phyloP scores from a whole-genome alignment of 352 stramenopile species.

The Globisporangium cystogenes region DNA sequence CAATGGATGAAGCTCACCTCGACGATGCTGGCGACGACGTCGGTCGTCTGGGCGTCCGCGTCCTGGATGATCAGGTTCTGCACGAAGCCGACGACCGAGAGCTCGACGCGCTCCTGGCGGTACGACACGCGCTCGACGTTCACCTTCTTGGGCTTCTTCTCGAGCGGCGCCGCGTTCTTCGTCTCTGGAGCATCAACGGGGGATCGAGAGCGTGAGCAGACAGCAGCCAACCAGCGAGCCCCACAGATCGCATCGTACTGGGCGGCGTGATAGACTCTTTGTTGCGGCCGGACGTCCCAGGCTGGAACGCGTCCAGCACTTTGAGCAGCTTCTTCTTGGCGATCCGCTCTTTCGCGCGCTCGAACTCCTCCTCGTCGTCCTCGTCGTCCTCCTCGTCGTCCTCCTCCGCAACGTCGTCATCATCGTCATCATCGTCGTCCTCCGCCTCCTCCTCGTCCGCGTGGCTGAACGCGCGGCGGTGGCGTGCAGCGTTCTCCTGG shows the following conservation, averaged over 20 bases:
- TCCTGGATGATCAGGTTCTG: conserved; percentile 67
- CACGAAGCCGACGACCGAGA: conserved; percentile 59
- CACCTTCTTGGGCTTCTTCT: conserved; percentile 63
- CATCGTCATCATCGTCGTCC: conserved; percentile 2
- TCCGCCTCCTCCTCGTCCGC: conserved; percentile 5
- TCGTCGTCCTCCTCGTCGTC: conserved; percentile 19
- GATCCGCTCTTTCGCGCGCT: conserved; percentile 64
- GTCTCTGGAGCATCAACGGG: conserved; percentile 32
- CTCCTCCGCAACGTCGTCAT: conserved; percentile 11
- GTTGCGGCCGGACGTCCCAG: conserved; percentile 37
- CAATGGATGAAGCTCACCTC: conserved; percentile 46
- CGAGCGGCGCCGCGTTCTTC: conserved; percentile 58
- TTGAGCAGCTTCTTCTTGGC: conserved; percentile 66
- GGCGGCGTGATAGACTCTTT: conserved; percentile 34
- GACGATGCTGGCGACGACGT: conserved; percentile 65
- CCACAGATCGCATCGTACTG: conserved; percentile 1
- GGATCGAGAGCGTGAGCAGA: not conserved
- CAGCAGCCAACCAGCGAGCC: not conserved
- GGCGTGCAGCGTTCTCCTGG: conserved; percentile 16
- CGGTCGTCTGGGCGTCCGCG: conserved; percentile 42
- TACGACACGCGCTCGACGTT: conserved; percentile 64
- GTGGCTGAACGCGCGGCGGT: not conserved
- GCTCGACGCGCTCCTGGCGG: conserved; percentile 66
- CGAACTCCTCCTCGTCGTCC: conserved; percentile 32
- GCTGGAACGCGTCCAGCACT: conserved; percentile 56